Evolutionary conservation across 257 asterid species (phyloP).

Genomic region (Solanum gandarillasii): DNA sequence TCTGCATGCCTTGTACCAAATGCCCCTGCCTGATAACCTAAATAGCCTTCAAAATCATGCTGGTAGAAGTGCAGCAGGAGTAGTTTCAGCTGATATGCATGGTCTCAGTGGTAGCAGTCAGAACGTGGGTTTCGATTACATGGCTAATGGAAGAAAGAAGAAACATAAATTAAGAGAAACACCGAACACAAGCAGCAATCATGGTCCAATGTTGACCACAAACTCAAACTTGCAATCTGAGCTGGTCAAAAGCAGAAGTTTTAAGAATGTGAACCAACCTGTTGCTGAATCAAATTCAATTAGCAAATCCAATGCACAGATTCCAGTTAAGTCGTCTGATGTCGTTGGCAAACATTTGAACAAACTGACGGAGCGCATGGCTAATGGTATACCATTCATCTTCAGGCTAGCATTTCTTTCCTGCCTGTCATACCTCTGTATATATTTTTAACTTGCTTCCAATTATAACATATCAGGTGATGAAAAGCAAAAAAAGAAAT

Average conservation of each 20-base stretch:
- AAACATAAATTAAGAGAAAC: slow-evolving; percentile 42
- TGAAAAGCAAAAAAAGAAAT: slow-evolving; percentile 38
- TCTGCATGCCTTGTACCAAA: slow-evolving; percentile 30
- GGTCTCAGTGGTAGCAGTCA: slow-evolving; percentile 16
- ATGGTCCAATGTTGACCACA: slow-evolving; percentile 8
- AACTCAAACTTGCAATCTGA: slow-evolving; percentile 23
- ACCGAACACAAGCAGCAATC: slow-evolving; percentile 15
- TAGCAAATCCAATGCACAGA: slow-evolving; percentile 22
- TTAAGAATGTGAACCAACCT: slow-evolving; percentile 39
- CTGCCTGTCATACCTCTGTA: slow-evolving; percentile 1
- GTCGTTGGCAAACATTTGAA: slow-evolving; percentile 19
- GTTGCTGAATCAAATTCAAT: slow-evolving; percentile 22
- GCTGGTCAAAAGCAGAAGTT: slow-evolving; percentile 26
- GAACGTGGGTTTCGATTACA: slow-evolving; percentile 14
- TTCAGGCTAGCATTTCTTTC: slow-evolving; percentile 8
- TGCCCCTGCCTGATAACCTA: slow-evolving; percentile 40
- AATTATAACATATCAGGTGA: slow-evolving; percentile 39
- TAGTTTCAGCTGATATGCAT: slow-evolving; percentile 21
- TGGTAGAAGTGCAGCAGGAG: slow-evolving; percentile 28
- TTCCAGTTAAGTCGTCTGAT: slow-evolving; percentile 18
- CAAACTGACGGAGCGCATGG: slow-evolving; percentile 35
- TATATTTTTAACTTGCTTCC: slow-evolving; percentile 12
- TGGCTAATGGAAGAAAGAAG: slow-evolving; percentile 30
- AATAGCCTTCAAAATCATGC: slow-evolving; percentile 23
- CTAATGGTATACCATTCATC: slow-evolving; percentile 39